These are phyloP conservation scores for Purshia tridentata DNA, from an alignment of 306 rosid species.

Conservation along the genomic window DNA sequence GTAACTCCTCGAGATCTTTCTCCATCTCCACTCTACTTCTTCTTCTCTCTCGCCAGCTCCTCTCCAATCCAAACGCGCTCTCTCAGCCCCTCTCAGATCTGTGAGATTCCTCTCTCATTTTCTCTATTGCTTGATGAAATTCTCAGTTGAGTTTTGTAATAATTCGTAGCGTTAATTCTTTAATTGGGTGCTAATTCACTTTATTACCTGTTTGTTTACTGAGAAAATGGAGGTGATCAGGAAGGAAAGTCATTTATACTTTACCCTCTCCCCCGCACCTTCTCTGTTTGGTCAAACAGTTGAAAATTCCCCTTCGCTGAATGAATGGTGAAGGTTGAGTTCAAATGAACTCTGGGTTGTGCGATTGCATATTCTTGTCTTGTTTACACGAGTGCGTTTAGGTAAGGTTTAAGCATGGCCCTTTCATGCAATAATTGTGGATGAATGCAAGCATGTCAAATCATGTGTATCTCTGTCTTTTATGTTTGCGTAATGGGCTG, in stretches of 20 bases:
- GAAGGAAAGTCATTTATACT: background rate
- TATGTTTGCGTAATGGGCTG: background rate
- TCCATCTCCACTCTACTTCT: background rate
- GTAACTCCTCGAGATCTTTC: conserved; percentile 9
- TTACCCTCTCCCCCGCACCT: background rate
- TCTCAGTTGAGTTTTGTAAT: background rate
- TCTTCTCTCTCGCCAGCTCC: background rate
- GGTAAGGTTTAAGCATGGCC: background rate
- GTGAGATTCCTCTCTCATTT: conserved; percentile 22
- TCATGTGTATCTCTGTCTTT: background rate
- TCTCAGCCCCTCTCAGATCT: conserved; percentile 30
- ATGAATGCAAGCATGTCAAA: background rate
- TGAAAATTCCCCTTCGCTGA: background rate
- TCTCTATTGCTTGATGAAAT: background rate
- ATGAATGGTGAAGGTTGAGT: background rate
- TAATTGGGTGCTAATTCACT: background rate
- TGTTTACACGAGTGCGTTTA: background rate
- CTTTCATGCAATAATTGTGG: background rate
- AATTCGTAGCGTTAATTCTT: background rate
- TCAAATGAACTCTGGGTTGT: background rate
- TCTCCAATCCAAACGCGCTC: background rate
- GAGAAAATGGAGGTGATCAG: conserved; percentile 8
- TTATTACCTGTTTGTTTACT: background rate
- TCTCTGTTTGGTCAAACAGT: background rate
- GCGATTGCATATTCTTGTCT: background rate